Conservation (phyloP, 2,329 filamentous ascomycete genomes). For the Fusarium sp. region DNA sequence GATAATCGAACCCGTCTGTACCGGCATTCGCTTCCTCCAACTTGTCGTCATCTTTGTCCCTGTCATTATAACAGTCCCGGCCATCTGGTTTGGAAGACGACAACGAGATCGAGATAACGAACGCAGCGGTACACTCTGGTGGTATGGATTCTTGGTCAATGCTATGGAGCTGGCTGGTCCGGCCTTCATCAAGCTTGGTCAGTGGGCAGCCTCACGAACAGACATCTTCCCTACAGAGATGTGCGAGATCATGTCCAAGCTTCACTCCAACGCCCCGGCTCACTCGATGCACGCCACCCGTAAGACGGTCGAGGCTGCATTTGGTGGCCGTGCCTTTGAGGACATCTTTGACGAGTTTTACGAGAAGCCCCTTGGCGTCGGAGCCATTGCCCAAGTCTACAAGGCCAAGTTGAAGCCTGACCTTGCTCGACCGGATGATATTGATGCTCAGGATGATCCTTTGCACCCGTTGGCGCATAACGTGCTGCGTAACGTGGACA, state of each 20-base stretch:
- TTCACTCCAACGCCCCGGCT: conserved; percentile 94
- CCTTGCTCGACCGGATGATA: conserved; percentile 73
- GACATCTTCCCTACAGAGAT: conserved; percentile 96
- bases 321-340: conserved; percentile 82
- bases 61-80: conserved; percentile 83
- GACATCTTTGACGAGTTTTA: conserved; percentile 98
- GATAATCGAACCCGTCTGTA: conserved; percentile 88
- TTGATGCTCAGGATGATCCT: conserved; percentile 59
- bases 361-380: conserved; percentile 88
- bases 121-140: conserved; percentile 87
- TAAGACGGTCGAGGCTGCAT: conserved; percentile 82
- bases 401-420: conserved; percentile 90
- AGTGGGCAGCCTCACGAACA: conserved; percentile 96
- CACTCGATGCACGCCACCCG: conserved; percentile 87
- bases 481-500: conserved; percentile 85
- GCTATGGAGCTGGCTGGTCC: conserved; percentile 95
- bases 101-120: conserved; percentile 77
- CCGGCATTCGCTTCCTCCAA: conserved; percentile 88
- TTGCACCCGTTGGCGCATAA: conserved; percentile 70
- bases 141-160: conserved; percentile 89
- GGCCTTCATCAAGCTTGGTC: conserved; percentile 98
- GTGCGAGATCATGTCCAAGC: conserved; percentile 91
- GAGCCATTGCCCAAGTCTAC: conserved; percentile 98
- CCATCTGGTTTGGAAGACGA: conserved; percentile 81
- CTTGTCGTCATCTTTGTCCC: conserved; percentile 91